Conservation (phyloP, 371 early-diverging fungal genomes). For the Mortierella sp. region DNA sequence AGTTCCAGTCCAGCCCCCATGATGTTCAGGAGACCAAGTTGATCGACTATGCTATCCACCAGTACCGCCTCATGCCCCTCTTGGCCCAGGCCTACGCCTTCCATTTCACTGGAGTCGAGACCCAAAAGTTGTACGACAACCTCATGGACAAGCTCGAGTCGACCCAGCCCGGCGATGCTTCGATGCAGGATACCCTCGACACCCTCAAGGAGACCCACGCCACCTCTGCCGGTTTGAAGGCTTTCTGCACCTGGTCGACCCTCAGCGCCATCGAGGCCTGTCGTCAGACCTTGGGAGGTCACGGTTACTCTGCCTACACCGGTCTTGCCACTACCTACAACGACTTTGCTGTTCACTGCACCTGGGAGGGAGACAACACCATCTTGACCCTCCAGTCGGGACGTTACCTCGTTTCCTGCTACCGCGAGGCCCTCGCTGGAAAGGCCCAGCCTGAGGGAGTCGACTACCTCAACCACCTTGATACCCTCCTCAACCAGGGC, state of each 20-base stretch:
- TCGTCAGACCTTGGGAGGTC: constrained; percentile 93
- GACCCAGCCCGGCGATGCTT: constrained; percentile 76
- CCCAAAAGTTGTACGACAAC: constrained; percentile 80
- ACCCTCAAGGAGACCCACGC: constrained; percentile 93
- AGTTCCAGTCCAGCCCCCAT: constrained; percentile 75
- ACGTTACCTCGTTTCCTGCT: constrained; percentile 88
- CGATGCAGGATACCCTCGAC: constrained; percentile 78
- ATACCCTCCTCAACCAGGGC: constrained; percentile 64
- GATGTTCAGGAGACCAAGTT: constrained; percentile 85
- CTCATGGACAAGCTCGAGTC: constrained; percentile 83
- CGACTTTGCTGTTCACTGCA: constrained; percentile 95
- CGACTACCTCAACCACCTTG: constrained; percentile 81
- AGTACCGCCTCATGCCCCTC: constrained; percentile 92
- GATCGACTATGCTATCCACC: constrained; percentile 94
- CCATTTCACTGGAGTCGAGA: constrained; percentile 91
- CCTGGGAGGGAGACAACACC: constrained; percentile 96
- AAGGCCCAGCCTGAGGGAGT: constrained; percentile 87
- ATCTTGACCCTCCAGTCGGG: constrained; percentile 93
- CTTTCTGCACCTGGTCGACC: constrained; percentile 95
- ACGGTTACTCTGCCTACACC: constrained; percentile 94
- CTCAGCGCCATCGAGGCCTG: constrained; percentile 90
- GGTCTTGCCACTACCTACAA: constrained; percentile 89
- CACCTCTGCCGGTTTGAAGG: constrained; percentile 94
- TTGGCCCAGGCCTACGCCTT: constrained; percentile 94
- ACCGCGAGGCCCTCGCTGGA: constrained; percentile 83